Conservation (phyloP, 1,284 basidiomycete species). For the Hymenochaete sp. region DNA sequence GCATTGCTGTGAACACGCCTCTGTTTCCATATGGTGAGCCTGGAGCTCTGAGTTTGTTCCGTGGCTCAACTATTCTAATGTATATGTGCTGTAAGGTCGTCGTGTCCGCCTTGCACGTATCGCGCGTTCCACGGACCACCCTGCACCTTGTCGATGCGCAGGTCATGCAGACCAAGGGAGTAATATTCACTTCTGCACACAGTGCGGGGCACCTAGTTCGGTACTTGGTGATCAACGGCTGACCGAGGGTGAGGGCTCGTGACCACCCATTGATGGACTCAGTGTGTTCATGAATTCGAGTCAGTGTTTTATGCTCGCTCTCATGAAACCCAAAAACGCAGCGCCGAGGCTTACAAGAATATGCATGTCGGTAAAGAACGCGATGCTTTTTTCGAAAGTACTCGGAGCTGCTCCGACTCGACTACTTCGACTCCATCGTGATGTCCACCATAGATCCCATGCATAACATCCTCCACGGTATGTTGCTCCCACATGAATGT, state of each 20-base stretch:
- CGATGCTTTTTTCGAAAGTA: no score
- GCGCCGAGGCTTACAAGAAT: no score
- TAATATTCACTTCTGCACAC: slow-evolving; percentile 4
- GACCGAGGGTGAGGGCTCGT: no score
- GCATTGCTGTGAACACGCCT: slow-evolving; percentile 1
- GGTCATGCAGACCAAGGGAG: slow-evolving; percentile 13
- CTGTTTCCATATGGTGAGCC: slow-evolving; percentile 5
- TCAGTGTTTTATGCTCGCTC: no score
- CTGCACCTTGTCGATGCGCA: slow-evolving; percentile 11
- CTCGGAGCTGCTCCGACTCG: slow-evolving; percentile 12
- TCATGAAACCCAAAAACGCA: no score
- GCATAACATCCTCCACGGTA: slow-evolving; percentile 19
- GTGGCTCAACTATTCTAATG: not conserved
- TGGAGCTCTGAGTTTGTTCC: not conserved
- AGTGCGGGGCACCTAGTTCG: slow-evolving; percentile 6
- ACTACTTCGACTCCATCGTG: slow-evolving; percentile 17
- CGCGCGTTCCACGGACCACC: slow-evolving; percentile 13
- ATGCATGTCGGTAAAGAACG: no score
- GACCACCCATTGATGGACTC: no score
- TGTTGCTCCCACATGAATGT: not conserved
- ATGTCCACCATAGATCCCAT: slow-evolving; percentile 18
- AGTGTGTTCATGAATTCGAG: no score
- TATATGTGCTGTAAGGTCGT: not conserved
- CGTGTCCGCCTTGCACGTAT: slow-evolving; percentile 8
- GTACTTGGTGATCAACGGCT: no score